These are phyloP conservation scores for Xanthoconium stramineum DNA, from an alignment of 768 basidiomycete species.

Conservation along the genomic window DNA sequence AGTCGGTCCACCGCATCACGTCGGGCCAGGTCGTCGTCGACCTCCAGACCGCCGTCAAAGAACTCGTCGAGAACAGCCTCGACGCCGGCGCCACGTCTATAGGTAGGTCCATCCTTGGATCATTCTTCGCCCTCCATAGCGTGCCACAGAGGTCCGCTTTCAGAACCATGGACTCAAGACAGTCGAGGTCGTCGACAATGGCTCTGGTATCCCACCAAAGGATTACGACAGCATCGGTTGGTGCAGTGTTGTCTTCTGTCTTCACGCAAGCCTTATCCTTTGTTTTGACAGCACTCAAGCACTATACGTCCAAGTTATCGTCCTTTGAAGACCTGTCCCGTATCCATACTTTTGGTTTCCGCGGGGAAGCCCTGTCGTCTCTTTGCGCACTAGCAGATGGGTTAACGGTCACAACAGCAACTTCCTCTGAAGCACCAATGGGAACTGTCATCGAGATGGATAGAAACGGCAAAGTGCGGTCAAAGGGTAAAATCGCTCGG, in stretches of 20 bases:
- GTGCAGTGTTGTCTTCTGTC: slow-evolving; percentile 18
- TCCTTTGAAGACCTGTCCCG: slow-evolving; percentile 69
- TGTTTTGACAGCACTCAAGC: slow-evolving; percentile 67
- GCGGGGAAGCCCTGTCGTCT: slow-evolving; percentile 94
- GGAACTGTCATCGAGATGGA: slow-evolving; percentile 79
- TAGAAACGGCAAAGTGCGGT: slow-evolving; percentile 55
- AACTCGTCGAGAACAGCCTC: slow-evolving; percentile 93
- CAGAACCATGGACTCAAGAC: slow-evolving; percentile 79
- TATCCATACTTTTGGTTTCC: slow-evolving; percentile 86
- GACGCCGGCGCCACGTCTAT: slow-evolving; percentile 89
- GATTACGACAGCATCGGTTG: slow-evolving; percentile 80
- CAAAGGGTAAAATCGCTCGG: slow-evolving; percentile 64
- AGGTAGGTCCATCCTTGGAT: slow-evolving; percentile 45
- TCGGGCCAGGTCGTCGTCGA: slow-evolving; percentile 96
- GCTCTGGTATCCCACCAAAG: slow-evolving; percentile 72
- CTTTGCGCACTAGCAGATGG: slow-evolving; percentile 79
- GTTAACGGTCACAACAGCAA: slow-evolving; percentile 73
- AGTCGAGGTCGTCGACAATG: slow-evolving; percentile 92
- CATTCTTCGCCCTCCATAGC: slow-evolving; percentile 2
- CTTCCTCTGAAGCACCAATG: slow-evolving; percentile 66
- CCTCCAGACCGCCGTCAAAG: slow-evolving; percentile 91
- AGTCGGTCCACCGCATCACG: slow-evolving; percentile 83
- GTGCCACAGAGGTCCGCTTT: slow-evolving; percentile 74
- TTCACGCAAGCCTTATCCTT: not conserved
- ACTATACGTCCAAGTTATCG: slow-evolving; percentile 89